Conservation (phyloP, 768 basidiomycete genomes). For the Boletus rubroflammeus region DNA sequence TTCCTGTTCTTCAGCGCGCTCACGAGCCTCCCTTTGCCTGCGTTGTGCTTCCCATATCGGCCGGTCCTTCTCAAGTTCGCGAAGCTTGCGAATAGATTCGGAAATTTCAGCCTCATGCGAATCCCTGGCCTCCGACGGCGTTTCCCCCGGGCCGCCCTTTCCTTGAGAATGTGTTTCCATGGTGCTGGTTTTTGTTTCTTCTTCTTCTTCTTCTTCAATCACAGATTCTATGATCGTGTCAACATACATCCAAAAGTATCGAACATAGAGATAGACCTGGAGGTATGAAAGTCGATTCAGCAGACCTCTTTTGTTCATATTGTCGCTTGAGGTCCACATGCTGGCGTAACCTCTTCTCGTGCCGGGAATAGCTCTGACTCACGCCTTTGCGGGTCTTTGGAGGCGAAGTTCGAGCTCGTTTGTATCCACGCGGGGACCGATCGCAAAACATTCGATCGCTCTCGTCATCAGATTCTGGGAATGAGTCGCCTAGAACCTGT, state of each 20-base stretch:
- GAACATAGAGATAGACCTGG: constrained; percentile 17
- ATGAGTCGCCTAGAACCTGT: constrained; percentile 3
- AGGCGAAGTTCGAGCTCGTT: constrained; percentile 52
- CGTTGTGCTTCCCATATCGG: constrained; percentile 60
- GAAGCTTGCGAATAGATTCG: constrained; percentile 64
- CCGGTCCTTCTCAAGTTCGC: constrained; percentile 60
- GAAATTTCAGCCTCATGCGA: constrained; percentile 45
- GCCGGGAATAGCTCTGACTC: constrained; percentile 35
- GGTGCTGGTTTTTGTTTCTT: not conserved
- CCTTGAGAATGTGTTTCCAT: constrained; percentile 5
- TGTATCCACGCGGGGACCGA: constrained; percentile 29
- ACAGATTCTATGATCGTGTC: constrained; percentile 10
- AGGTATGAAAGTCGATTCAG: constrained; percentile 33
- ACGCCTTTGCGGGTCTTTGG: constrained; percentile 40
- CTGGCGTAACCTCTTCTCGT: constrained; percentile 41
- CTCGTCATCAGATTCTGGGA: constrained; percentile 31
- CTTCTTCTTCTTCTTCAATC: constrained; percentile 15
- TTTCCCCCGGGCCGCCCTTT: not conserved
- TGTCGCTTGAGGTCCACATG: constrained; percentile 38
- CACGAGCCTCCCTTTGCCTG: constrained; percentile 41
- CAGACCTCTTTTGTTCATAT: constrained; percentile 36
- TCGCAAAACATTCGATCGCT: constrained; percentile 29
- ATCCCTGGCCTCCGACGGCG: constrained; percentile 35
- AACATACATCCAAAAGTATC: not conserved
- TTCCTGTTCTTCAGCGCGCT: constrained; percentile 43